These are phyloP conservation scores for Arxiozyma telluris DNA, from an alignment of 1,139 yeast species.

Conservation along the genomic window DNA sequence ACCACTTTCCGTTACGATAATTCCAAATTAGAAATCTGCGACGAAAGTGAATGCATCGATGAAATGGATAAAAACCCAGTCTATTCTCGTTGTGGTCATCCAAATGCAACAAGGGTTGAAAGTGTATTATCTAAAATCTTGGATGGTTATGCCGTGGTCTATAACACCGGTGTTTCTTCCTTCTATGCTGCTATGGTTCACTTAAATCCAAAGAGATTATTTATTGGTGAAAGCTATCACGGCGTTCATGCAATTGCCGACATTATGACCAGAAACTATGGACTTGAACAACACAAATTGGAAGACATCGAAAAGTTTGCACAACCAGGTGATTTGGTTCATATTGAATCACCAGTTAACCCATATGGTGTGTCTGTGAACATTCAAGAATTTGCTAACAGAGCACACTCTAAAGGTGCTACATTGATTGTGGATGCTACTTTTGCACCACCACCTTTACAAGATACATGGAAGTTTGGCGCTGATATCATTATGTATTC, in stretches of 20 bases:
- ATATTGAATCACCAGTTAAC: slow-evolving; percentile 81
- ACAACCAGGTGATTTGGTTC: slow-evolving; percentile 68
- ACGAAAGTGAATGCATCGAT: slow-evolving; percentile 27
- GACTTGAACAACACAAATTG: slow-evolving; percentile 44
- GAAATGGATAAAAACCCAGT: slow-evolving; percentile 29
- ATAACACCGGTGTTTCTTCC: slow-evolving; percentile 74
- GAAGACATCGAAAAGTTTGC: slow-evolving; percentile 42
- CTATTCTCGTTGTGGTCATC: slow-evolving; percentile 69
- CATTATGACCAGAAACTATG: slow-evolving; percentile 52
- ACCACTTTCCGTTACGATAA: slow-evolving; percentile 63
- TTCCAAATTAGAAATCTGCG: slow-evolving; percentile 35
- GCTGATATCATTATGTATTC: slow-evolving; percentile 84
- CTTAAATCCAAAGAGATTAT: slow-evolving; percentile 63
- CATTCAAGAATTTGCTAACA: slow-evolving; percentile 50
- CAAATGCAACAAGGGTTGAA: slow-evolving; percentile 60
- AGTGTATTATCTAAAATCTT: slow-evolving; percentile 49
- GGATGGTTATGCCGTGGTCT: slow-evolving; percentile 51
- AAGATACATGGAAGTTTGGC: slow-evolving; percentile 69
- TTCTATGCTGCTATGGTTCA: slow-evolving; percentile 67
- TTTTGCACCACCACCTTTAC: slow-evolving; percentile 88
- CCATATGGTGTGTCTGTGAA: slow-evolving; percentile 71
- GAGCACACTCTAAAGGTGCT: slow-evolving; percentile 67
- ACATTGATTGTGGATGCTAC: slow-evolving; percentile 70
- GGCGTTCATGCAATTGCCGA: slow-evolving; percentile 69
- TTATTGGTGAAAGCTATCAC: slow-evolving; percentile 76